Conservation (phyloP, 1,284 basidiomycete genomes). For the Tylopilus orsonianus region DNA sequence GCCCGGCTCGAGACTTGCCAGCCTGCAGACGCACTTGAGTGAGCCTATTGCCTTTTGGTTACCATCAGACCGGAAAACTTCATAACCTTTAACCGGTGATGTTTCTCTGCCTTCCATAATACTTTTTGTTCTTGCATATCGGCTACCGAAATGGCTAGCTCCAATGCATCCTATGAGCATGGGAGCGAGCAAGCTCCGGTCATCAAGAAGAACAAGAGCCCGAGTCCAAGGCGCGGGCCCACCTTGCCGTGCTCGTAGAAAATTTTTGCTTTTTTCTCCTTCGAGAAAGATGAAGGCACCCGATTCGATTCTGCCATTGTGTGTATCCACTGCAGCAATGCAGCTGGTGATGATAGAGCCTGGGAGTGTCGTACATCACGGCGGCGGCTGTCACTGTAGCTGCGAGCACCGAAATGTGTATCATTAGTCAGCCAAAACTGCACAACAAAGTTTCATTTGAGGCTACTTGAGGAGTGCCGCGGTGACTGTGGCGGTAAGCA, state of each 20-base stretch:
- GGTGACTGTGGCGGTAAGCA: slow-evolving; percentile 5
- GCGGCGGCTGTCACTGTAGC: not conserved
- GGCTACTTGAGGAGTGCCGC: not conserved
- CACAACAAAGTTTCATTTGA: slow-evolving; percentile 14
- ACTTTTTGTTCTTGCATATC: slow-evolving; percentile 40
- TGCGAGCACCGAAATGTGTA: not conserved
- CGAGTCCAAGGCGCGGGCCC: slow-evolving; percentile 15
- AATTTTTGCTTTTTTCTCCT: slow-evolving; percentile 29
- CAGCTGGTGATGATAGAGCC: slow-evolving; percentile 16
- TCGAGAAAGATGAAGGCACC: slow-evolving; percentile 24
- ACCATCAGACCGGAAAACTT: slow-evolving; percentile 3
- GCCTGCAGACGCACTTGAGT: slow-evolving; percentile 21
- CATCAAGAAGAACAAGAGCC: slow-evolving; percentile 18
- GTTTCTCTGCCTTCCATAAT: slow-evolving; percentile 36
- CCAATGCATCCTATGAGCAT: slow-evolving; percentile 40
- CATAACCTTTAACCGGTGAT: slow-evolving; percentile 37
- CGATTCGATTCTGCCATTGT: slow-evolving; percentile 31
- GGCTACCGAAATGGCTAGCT: slow-evolving; percentile 42
- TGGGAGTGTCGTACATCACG: slow-evolving; percentile 9
- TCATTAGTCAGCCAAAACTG: slow-evolving; percentile 26
- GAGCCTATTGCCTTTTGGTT: slow-evolving; percentile 22
- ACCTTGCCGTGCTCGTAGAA: slow-evolving; percentile 37
- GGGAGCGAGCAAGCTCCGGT: slow-evolving; percentile 22
- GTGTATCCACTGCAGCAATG: slow-evolving; percentile 7
- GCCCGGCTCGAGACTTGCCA: slow-evolving; percentile 17